These are phyloP conservation scores for Aspergillus wentii DNA, from an alignment of 495 filamentous ascomycete species.

Conservation along the genomic window DNA sequence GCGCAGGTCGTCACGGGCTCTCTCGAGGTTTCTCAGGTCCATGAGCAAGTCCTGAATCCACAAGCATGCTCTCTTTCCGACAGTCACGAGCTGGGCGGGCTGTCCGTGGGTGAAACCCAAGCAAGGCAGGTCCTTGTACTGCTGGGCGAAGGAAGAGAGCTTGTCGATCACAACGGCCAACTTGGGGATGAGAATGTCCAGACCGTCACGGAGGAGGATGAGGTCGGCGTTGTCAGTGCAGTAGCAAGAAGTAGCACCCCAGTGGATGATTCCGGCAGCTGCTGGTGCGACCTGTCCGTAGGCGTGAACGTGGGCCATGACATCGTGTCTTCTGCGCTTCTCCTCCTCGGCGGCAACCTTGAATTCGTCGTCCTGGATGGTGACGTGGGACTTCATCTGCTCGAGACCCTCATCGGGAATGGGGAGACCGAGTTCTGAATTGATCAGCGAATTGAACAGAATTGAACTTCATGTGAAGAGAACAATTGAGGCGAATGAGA, in stretches of 20 bases:
- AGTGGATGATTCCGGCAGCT: slow-evolving; percentile 85
- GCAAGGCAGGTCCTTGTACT: slow-evolving; percentile 61
- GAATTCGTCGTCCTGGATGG: slow-evolving; percentile 77
- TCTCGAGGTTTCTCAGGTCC: slow-evolving; percentile 79
- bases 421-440: slow-evolving; percentile 43
- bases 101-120: slow-evolving; percentile 88
- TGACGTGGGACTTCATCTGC: slow-evolving; percentile 68
- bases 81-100: slow-evolving; percentile 74
- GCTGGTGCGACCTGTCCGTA: slow-evolving; percentile 70
- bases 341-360: slow-evolving; percentile 73
- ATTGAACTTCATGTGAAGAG: too few relatives aligned
- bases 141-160: slow-evolving; percentile 66
- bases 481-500: too few relatives aligned
- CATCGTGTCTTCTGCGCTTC: slow-evolving; percentile 66
- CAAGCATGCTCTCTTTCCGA: slow-evolving; percentile 66
- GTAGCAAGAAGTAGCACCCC: slow-evolving; percentile 62
- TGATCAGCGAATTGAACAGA: slow-evolving; percentile 20
- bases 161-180: slow-evolving; percentile 81
- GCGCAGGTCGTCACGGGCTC: slow-evolving; percentile 64
- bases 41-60: slow-evolving; percentile 89
- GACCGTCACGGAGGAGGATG: slow-evolving; percentile 69
- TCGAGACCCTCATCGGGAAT: slow-evolving; percentile 67
- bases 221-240: slow-evolving; percentile 87
- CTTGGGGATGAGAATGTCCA: slow-evolving; percentile 79
- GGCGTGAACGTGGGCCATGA: slow-evolving; percentile 71